A percentile compares a stretch with the other conserved stretches of the same genome.
phyloP scores from a whole-genome alignment of 2,329 filamentous ascomycete species.

The Teratosphaeria gauchensis region DNA sequence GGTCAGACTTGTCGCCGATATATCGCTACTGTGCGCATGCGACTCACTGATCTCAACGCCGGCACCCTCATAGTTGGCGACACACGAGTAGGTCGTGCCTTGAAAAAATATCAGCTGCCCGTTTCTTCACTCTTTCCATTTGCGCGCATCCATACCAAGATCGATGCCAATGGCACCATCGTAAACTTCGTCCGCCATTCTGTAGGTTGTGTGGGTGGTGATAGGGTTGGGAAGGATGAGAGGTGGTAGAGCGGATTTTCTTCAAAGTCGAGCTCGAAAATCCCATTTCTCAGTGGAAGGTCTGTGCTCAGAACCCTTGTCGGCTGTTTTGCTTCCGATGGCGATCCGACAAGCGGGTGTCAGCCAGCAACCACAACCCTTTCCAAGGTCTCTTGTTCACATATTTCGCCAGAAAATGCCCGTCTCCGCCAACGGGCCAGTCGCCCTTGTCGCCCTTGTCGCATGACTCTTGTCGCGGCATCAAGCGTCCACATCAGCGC shows the following conservation, averaged over 20 bases:
- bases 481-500: background rate
- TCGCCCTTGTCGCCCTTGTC: background rate
- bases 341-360: too few species aligned
- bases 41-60: slow-evolving; percentile 95
- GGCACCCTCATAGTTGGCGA: slow-evolving; percentile 97
- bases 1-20: background rate
- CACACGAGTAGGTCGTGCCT: slow-evolving; percentile 99
- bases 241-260: background rate
- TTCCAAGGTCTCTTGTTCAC: background rate
- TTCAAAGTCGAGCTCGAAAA: background rate
- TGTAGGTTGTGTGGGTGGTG: slow-evolving; percentile 23
- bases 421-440: background rate
- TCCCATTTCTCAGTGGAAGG: background rate
- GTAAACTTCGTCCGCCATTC: slow-evolving; percentile 96
- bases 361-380: background rate
- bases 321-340: background rate
- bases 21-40: slow-evolving; percentile 1
- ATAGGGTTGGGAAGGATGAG: background rate
- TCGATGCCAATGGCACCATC: slow-evolving; percentile 99
- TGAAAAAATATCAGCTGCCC: slow-evolving; percentile 18
- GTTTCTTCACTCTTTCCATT: slow-evolving; percentile 26
- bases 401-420: background rate
- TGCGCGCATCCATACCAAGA: slow-evolving; percentile 56
- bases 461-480: background rate
- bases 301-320: background rate